Conservation (phyloP, 305 asterid genomes). For the Fraxinus xanthoxyloides region DNA sequence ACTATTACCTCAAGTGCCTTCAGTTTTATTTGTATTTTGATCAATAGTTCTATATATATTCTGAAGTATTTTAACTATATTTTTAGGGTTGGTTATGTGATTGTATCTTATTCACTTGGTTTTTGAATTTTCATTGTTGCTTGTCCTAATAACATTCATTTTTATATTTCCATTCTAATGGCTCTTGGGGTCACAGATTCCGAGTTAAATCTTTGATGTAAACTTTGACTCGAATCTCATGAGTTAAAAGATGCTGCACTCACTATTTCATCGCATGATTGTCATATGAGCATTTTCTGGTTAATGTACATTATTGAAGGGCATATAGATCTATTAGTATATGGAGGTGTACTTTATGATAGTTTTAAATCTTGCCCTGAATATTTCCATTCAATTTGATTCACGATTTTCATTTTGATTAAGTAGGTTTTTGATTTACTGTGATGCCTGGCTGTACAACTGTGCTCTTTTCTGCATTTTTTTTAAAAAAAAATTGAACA, state of each 20-base stretch:
- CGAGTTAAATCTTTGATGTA: background rate
- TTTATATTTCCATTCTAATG: background rate
- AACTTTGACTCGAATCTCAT: background rate
- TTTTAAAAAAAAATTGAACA: background rate
- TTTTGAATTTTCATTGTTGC: background rate
- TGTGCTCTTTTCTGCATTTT: background rate
- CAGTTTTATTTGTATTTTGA: background rate
- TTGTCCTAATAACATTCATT: background rate
- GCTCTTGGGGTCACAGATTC: background rate
- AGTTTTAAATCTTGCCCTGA: background rate
- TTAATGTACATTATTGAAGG: background rate
- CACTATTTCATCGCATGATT: background rate
- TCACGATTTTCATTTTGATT: background rate
- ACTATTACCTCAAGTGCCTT: background rate
- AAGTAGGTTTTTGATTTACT: background rate
- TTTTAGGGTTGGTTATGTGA: background rate
- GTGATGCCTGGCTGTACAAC: background rate
- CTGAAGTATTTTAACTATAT: background rate
- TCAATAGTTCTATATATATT: background rate
- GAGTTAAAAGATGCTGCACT: background rate
- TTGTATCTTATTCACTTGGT: background rate
- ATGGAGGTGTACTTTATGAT: background rate
- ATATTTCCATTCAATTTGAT: background rate
- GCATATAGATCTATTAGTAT: background rate
- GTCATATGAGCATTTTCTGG: background rate